Base-by-base conservation (phyloP, 2,329 filamentous ascomycete genomes). In the Penicillium sp. region DNA sequence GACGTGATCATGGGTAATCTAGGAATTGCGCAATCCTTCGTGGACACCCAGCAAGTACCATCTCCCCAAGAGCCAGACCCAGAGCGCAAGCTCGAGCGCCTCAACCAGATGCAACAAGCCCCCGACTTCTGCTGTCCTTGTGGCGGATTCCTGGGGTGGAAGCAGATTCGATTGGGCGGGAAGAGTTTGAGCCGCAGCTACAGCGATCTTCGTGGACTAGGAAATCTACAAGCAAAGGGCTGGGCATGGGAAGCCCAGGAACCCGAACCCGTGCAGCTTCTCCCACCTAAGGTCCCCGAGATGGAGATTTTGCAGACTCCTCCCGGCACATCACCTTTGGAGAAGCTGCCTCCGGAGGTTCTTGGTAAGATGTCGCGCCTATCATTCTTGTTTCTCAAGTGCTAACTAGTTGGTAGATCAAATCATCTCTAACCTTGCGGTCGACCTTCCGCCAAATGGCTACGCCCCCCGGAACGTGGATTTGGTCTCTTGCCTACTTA, bases 391-490 rank as follows among this genome's bases (percentile, higher is more conserved):
- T 43, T 31, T 41, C 36, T 8, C 10, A 19, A 58, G 55, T 53
- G 57, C 53, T 51, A 31, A 57, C 10, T 41, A 10, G 12, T 42
- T 56, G 12, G 35, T 63, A 90, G 89, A 85, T 66, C 77, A 84
- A 68, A 90, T 93, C 59, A 88, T 93, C 67, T 87, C 88, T 59
- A 80, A 89, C 48, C 80, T 93, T 50, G 86, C 88, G 30, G 76
- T 89, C 55, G 89, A 93, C 71, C 81, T 90, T 12, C 89, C 82
- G 6, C 84, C 86, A n/a, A 89, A 91, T 70, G 88, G 88, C 52
- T 82, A 90, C 64, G 85, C 88, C 26, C 84, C 87, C 37, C 87
- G 90, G 61, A 93, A 93, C 69, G 82, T 88, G 55, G 89, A 93
- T 69, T 78, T 93, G 56, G 87, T 91, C 77, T 84, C 88, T 17